Percentiles rank a stretch among this genome's conserved stretches.
Conservation (phyloP, 768 basidiomycete genomes). For the Gautieria morchelliformis region DNA sequence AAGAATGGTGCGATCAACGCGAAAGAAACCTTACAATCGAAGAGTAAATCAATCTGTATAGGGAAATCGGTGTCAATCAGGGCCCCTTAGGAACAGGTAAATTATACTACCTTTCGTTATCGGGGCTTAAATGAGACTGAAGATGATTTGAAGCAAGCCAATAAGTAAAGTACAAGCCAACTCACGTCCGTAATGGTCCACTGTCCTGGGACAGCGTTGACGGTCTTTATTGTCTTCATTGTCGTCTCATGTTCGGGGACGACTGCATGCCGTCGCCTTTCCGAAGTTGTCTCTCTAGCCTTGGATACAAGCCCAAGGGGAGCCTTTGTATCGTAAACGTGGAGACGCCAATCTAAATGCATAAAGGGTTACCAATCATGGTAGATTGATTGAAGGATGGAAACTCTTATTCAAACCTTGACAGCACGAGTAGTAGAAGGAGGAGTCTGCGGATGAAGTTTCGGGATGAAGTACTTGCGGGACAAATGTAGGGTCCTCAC, state of each 20-base stretch:
- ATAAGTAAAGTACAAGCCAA: background rate
- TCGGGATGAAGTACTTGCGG: slow-evolving; percentile 2
- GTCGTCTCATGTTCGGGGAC: slow-evolving; percentile 38
- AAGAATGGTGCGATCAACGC: background rate
- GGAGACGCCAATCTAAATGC: slow-evolving; percentile 68
- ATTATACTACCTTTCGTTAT: slow-evolving; percentile 71
- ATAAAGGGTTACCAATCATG: too few relatives aligned
- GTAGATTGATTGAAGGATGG: background rate
- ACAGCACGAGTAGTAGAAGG: slow-evolving; percentile 89
- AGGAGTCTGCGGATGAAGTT: slow-evolving; percentile 47
- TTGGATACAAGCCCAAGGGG: slow-evolving; percentile 22
- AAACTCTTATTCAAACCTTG: slow-evolving; percentile 40
- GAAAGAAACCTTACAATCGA: slow-evolving; percentile 52
- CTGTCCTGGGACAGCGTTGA: slow-evolving; percentile 63
- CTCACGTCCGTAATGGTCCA: slow-evolving; percentile 87
- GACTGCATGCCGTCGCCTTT: slow-evolving; percentile 14
- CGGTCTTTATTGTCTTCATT: slow-evolving; percentile 47
- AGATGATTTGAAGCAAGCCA: background rate
- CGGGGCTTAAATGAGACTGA: slow-evolving; percentile 69
- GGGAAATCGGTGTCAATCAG: background rate
- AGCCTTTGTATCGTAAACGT: slow-evolving; percentile 74
- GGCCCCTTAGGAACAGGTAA: background rate
- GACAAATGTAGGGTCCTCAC: slow-evolving; percentile 24
- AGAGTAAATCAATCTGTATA: slow-evolving; percentile 78
- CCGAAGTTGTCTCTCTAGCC: slow-evolving; percentile 14